Percentiles rank a stretch among this genome's conserved stretches.
Evolutionary conservation across 2,329 filamentous ascomycete genomes (phyloP).

Genomic region (Talaromyces sp.): DNA sequence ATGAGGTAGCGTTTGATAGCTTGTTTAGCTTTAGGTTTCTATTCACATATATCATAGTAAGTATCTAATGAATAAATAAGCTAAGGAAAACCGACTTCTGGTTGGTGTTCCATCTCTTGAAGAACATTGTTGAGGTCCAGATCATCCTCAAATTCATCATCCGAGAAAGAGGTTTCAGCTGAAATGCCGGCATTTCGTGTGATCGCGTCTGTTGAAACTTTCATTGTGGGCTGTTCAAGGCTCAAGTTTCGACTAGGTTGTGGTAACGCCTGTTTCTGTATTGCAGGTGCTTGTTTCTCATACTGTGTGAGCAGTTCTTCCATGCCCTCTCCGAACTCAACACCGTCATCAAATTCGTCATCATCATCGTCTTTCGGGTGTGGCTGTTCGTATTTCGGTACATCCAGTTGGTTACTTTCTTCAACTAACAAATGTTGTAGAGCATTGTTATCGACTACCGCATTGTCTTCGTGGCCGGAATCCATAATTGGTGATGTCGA

Average conservation of each 20-base stretch:
- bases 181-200: neutral
- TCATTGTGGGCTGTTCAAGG: neutral
- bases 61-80: constrained; percentile 28
- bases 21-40: constrained; percentile 60
- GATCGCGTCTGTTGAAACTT: neutral
- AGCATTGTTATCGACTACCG: neutral
- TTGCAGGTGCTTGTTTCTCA: constrained; percentile 38
- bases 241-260: neutral
- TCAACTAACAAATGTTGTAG: constrained; percentile 3
- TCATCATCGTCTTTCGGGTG: constrained; percentile 28
- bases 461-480: neutral
- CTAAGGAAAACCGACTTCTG: constrained; percentile 58
- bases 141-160: constrained; percentile 70
- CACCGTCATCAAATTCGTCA: constrained; percentile 68
- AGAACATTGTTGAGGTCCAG: constrained; percentile 58
- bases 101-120: constrained; percentile 65
- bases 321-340: constrained; percentile 54
- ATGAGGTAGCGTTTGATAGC: constrained; percentile 85
- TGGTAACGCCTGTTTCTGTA: neutral
- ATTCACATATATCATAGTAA: constrained; percentile 65
- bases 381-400: constrained; percentile 12
- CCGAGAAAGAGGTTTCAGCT: constrained; percentile 3
- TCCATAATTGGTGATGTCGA: constrained; percentile 31
- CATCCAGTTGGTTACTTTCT: neutral
- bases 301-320: constrained; percentile 57